Evolutionary conservation across 2,329 filamentous ascomycete genomes (phyloP).

Genomic region (Sclerotinia trifoliorum): DNA sequence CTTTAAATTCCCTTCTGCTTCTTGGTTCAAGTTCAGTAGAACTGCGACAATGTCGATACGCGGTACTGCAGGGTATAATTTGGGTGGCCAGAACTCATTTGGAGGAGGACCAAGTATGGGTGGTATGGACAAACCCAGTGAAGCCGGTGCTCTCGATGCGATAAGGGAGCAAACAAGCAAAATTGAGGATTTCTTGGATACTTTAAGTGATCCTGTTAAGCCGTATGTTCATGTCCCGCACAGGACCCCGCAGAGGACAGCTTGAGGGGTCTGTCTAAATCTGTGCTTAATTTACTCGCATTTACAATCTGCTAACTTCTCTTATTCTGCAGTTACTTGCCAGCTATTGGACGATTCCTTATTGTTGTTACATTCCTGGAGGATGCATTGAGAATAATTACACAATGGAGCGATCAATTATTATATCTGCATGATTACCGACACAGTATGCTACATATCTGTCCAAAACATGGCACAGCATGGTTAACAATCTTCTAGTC

Average conservation of each 20-base stretch:
- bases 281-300: neutral
- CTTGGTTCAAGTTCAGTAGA: constrained; percentile 35
- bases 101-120: constrained; percentile 39
- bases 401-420: constrained; percentile 95
- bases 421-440: constrained; percentile 90
- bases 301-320: constrained; percentile 27
- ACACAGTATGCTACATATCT: constrained; percentile 62
- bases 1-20: constrained; percentile 25
- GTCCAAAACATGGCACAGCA: neutral
- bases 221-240: constrained; percentile 62
- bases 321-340: constrained; percentile 67
- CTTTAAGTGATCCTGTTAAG: constrained; percentile 84
- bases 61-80: constrained; percentile 50
- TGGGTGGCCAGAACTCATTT: constrained; percentile 42
- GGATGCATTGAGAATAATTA: constrained; percentile 92
- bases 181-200: constrained; percentile 92
- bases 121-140: constrained; percentile 34
- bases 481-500: constrained; percentile 54
- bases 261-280: constrained; percentile 1
- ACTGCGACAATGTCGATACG: constrained; percentile 52
- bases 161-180: constrained; percentile 96
- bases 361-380: constrained; percentile 99
- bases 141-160: constrained; percentile 63
- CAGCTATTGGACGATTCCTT: constrained; percentile 91
- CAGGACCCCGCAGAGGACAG: constrained; percentile 24